Conservation (phyloP, 441 rosid species). For the Brassica balearica region DNA sequence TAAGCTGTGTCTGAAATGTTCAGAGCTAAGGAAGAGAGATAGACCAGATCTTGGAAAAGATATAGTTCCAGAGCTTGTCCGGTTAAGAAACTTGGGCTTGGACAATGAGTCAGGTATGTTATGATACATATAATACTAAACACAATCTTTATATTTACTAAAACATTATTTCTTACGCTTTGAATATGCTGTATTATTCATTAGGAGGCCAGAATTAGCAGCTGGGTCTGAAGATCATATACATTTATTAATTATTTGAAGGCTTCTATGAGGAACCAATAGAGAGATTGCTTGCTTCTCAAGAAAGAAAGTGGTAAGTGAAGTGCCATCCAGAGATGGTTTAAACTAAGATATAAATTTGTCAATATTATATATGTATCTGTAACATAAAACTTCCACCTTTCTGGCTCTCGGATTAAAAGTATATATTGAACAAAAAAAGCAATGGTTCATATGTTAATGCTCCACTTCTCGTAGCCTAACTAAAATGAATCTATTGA, state of each 20-base stretch:
- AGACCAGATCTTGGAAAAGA: constrained; percentile 69
- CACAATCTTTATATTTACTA: neutral
- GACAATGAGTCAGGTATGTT: constrained; percentile 39
- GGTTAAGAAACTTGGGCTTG: constrained; percentile 54
- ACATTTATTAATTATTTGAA: neutral
- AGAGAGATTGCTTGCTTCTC: constrained; percentile 37
- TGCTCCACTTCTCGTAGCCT: constrained; percentile 29
- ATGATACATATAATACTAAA: constrained; percentile 2
- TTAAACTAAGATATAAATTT: neutral
- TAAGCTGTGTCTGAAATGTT: constrained; percentile 58
- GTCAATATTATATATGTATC: constrained; percentile 28
- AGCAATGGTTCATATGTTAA: constrained; percentile 21
- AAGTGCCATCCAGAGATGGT: constrained; percentile 34
- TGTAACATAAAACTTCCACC: constrained; percentile 37
- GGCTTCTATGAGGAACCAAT: constrained; percentile 19
- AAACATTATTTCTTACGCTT: constrained; percentile 10
- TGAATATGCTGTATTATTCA: constrained; percentile 7
- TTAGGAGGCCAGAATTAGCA: constrained; percentile 26
- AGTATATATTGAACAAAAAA: constrained; percentile 25
- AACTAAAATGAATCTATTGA: constrained; percentile 18
- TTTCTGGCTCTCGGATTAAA: constrained; percentile 32
- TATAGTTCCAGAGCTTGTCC: constrained; percentile 63
- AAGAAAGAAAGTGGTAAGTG: constrained; percentile 42
- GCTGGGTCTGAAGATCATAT: constrained; percentile 29
- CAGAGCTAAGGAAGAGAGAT: constrained; percentile 72